phyloP scores from a whole-genome alignment of 805 yeast genomes.

The Candida maris region DNA sequence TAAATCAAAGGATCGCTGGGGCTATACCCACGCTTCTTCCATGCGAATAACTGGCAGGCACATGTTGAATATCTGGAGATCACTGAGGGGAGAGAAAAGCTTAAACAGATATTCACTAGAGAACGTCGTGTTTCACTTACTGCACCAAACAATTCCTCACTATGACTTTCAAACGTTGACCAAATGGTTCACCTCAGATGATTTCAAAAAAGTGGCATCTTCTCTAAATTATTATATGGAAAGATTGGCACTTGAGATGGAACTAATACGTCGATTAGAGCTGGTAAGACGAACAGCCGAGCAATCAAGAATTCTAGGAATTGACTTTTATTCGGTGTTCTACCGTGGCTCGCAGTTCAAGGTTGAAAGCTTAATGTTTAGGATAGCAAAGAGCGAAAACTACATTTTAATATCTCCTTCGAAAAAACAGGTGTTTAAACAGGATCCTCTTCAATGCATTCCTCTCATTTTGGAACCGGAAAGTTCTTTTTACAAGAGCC shows the following conservation, averaged over 20 bases:
- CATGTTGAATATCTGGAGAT: conserved; percentile 80
- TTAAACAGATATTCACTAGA: conserved; percentile 72
- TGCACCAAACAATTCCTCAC: conserved; percentile 67
- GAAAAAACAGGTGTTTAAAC: conserved; percentile 73
- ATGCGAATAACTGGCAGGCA: conserved; percentile 76
- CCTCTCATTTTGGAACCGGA: conserved; percentile 93
- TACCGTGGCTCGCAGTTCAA: conserved; percentile 92
- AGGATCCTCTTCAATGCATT: conserved; percentile 80
- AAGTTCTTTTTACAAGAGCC: conserved; percentile 80
- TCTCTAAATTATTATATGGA: conserved; percentile 45
- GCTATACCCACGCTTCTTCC: conserved; percentile 71
- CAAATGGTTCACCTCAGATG: conserved; percentile 35
- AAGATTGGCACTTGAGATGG: conserved; percentile 41
- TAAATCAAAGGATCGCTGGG: conserved; percentile 70
- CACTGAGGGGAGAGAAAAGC: conserved; percentile 57
- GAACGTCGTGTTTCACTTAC: conserved; percentile 62
- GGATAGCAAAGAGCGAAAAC: conserved; percentile 77
- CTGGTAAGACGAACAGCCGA: conserved; percentile 69
- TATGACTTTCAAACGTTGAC: conserved; percentile 50
- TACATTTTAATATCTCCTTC: conserved; percentile 74
- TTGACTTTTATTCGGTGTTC: conserved; percentile 83
- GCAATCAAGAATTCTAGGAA: conserved; percentile 80
- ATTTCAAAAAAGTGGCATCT: conserved; percentile 26
- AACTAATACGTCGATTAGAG: conserved; percentile 59
- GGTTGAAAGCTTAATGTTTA: conserved; percentile 77